Percentiles rank a stretch among this genome's conserved stretches.
Evolutionary conservation across 2,329 filamentous ascomycete species (phyloP).

Genomic region (Dothistroma pini): DNA sequence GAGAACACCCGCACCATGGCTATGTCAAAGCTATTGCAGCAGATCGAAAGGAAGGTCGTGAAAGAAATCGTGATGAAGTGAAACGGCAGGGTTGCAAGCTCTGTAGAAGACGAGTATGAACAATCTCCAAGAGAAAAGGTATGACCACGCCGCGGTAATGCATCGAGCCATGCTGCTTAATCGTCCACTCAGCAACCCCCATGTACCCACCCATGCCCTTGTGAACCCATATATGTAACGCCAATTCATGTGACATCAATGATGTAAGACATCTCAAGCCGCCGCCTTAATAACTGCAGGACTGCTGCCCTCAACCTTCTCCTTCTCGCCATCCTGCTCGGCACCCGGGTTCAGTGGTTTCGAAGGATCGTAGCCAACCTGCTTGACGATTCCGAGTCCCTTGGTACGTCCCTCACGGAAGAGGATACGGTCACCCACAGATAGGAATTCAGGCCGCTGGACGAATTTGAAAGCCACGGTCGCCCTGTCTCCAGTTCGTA

Average conservation of each 20-base stretch:
- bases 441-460: conserved; percentile 88
- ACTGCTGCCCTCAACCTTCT: conserved; percentile 10
- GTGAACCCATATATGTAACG: background rate
- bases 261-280: conserved; percentile 6
- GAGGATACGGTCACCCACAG: conserved; percentile 79
- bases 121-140: background rate
- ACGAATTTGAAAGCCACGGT: conserved; percentile 93
- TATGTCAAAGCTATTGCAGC: background rate
- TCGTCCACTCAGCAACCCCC: background rate
- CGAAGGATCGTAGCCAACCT: conserved; percentile 75
- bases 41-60: background rate
- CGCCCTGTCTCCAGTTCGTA: conserved; percentile 90
- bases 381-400: conserved; percentile 90
- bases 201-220: background rate
- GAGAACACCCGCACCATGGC: background rate
- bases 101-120: background rate
- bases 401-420: conserved; percentile 96
- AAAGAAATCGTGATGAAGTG: background rate
- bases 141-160: background rate
- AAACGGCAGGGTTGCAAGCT: background rate
- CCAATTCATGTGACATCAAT: background rate
- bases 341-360: conserved; percentile 44
- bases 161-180: background rate
- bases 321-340: conserved; percentile 25
- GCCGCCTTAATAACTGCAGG: conserved; percentile 4